These are phyloP conservation scores for Chaetomium olivaceum DNA, from an alignment of 2,329 filamentous ascomycete genomes.

Conservation along the genomic window DNA sequence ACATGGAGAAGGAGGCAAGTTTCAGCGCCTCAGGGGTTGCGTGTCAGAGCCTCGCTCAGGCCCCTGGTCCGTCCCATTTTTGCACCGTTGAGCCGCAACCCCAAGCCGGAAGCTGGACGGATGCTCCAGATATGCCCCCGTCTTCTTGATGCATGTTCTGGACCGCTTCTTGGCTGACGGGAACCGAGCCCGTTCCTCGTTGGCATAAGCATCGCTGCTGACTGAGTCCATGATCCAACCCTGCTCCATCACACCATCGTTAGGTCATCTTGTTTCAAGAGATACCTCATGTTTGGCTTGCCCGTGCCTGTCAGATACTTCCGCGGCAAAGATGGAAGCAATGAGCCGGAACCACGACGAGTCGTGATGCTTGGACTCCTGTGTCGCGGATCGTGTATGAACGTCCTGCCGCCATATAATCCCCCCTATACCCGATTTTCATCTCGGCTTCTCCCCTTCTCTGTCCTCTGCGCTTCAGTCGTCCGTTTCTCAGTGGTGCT, in stretches of 20 bases:
- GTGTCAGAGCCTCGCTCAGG: constrained; percentile 28
- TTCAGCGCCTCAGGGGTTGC: constrained; percentile 25
- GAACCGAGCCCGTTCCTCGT: neutral
- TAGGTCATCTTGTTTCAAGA: constrained; percentile 11
- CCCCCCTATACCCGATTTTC: constrained; percentile 12
- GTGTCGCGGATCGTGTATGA: constrained; percentile 29
- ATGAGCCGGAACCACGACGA: constrained; percentile 9
- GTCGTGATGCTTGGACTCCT: constrained; percentile 22
- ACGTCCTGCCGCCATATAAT: constrained; percentile 27
- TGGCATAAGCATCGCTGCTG: neutral
- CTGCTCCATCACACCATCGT: constrained; percentile 12
- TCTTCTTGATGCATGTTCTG: constrained; percentile 20
- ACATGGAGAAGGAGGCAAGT: constrained; percentile 17
- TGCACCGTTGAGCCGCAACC: constrained; percentile 15
- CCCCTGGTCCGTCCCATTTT: constrained; percentile 18
- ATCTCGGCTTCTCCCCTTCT: constrained; percentile 7
- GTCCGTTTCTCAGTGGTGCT: constrained; percentile 8
- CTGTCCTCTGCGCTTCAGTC: constrained; percentile 7
- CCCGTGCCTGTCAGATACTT: neutral
- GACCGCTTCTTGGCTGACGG: constrained; percentile 8
- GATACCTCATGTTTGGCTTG: neutral
- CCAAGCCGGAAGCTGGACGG: constrained; percentile 25
- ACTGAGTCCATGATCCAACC: neutral
- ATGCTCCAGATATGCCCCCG: constrained; percentile 19
- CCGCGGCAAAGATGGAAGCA: neutral